phyloP scores from a whole-genome alignment of 2,329 filamentous ascomycete genomes.

The Didymellaceae sp. region DNA sequence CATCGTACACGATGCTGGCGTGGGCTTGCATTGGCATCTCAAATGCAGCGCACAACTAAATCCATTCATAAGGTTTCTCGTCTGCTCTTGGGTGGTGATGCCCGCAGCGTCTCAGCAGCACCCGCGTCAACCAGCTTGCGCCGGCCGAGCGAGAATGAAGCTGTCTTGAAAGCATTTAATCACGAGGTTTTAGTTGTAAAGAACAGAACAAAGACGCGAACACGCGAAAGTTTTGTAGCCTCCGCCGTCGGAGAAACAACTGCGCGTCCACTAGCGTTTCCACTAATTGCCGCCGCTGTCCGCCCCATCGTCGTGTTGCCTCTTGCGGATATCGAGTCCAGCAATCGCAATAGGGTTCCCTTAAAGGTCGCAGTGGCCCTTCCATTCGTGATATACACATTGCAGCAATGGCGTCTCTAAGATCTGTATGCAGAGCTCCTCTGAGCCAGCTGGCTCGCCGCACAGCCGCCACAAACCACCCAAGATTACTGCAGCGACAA shows the following conservation, averaged over 20 bases:
- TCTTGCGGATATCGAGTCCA: slow-evolving; percentile 32
- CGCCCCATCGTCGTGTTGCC: slow-evolving; percentile 30
- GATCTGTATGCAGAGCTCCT: slow-evolving; percentile 49
- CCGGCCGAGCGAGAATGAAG: slow-evolving; percentile 60
- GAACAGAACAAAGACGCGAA: slow-evolving; percentile 48
- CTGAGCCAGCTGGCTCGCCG: slow-evolving; percentile 44
- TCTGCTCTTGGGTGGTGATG: slow-evolving; percentile 56
- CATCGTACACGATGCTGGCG: neutral
- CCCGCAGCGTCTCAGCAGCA: slow-evolving; percentile 58
- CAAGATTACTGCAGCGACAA: slow-evolving; percentile 40
- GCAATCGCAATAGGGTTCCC: slow-evolving; percentile 23
- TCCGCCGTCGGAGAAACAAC: slow-evolving; percentile 30
- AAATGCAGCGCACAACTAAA: slow-evolving; percentile 43
- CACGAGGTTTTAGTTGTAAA: slow-evolving; percentile 82
- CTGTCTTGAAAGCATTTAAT: slow-evolving; percentile 70
- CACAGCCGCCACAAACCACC: slow-evolving; percentile 41
- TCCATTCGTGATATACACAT: slow-evolving; percentile 13
- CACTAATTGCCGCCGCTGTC: slow-evolving; percentile 12
- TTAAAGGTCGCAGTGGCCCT: slow-evolving; percentile 29
- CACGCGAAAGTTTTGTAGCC: slow-evolving; percentile 22
- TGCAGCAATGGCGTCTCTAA: slow-evolving; percentile 51
- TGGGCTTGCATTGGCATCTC: neutral
- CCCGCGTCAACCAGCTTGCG: slow-evolving; percentile 56
- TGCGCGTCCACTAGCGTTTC: neutral
- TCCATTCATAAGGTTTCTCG: slow-evolving; percentile 56